A percentile compares a stretch with the other conserved stretches of the same genome.
Conservation (phyloP, 257 asterid genomes). For the Solanum pimpinellifolium region DNA sequence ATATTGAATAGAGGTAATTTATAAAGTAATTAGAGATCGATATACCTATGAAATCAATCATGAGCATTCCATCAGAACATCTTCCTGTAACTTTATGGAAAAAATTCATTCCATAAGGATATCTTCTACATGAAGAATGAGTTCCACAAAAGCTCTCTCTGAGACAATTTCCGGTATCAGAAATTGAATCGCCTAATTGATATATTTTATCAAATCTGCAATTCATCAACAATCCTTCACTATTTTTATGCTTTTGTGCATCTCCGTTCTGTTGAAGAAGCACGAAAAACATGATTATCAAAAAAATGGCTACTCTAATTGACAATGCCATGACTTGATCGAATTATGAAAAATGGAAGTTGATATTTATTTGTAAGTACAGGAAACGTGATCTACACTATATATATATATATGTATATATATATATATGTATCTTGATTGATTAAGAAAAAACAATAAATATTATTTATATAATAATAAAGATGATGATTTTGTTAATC, state of each 20-base stretch:
- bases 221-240: background rate
- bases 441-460: background rate
- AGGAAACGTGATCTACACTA: background rate
- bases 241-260: background rate
- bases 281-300: background rate
- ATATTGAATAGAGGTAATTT: background rate
- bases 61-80: constrained; percentile 5
- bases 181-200: constrained; percentile 10
- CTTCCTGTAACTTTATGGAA: background rate
- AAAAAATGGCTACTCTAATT: background rate
- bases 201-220: constrained; percentile 7
- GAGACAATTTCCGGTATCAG: constrained; percentile 12
- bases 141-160: background rate
- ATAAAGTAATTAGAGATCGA: background rate
- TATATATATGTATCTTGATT: background rate
- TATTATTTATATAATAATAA: too few species aligned
- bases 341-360: background rate
- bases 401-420: too few species aligned
- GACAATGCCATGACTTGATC: background rate
- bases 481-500: background rate
- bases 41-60: constrained; percentile 8
- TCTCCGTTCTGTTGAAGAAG: background rate
- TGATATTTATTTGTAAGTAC: background rate
- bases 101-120: constrained; percentile 6
- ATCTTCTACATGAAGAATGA: background rate